Percentiles rank a stretch among this genome's conserved stretches.
Conservation (phyloP, 2,329 filamentous ascomycete genomes). For the Aaosphaeria pasadenensis region DNA sequence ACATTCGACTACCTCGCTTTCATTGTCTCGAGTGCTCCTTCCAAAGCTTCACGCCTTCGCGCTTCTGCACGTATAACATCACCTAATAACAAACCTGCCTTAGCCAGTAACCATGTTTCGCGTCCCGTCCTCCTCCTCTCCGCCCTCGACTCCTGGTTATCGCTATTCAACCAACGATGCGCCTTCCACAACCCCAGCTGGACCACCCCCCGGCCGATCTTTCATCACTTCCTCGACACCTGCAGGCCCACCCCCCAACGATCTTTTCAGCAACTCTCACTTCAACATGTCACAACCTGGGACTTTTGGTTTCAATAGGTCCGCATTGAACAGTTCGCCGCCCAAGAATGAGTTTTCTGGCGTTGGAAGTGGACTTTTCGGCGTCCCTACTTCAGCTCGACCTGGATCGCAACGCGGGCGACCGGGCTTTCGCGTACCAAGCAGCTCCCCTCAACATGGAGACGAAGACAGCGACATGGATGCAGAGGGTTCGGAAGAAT, state of each 20-base stretch:
- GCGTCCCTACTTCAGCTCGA: constrained; percentile 24
- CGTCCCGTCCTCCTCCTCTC: constrained; percentile 27
- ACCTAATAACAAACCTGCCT: too few species aligned
- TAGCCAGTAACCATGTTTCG: constrained; percentile 27
- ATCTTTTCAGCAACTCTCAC: constrained; percentile 52
- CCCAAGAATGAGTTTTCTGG: constrained; percentile 29
- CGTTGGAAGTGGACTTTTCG: constrained; percentile 22
- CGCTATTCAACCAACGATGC: constrained; percentile 26
- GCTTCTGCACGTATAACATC: too few species aligned
- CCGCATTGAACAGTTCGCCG: constrained; percentile 31
- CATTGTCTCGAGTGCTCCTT: too few species aligned
- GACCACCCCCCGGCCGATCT: constrained; percentile 46
- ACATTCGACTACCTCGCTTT: too few species aligned
- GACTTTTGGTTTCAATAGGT: constrained; percentile 13
- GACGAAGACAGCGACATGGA: constrained; percentile 37
- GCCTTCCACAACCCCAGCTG: constrained; percentile 58
- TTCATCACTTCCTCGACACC: constrained; percentile 55
- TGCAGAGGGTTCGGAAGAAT: constrained; percentile 9
- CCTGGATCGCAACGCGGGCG: constrained; percentile 27
- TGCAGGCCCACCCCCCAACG: constrained; percentile 49
- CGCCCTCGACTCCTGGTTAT: constrained; percentile 36
- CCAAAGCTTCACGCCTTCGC: too few species aligned
- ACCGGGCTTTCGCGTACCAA: constrained; percentile 30
- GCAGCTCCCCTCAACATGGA: constrained; percentile 26
- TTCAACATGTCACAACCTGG: constrained; percentile 26